A percentile compares a stretch with the other conserved stretches of the same genome.
phyloP scores from a whole-genome alignment of 1,284 basidiomycete genomes.

The Phlebopus sp. region DNA sequence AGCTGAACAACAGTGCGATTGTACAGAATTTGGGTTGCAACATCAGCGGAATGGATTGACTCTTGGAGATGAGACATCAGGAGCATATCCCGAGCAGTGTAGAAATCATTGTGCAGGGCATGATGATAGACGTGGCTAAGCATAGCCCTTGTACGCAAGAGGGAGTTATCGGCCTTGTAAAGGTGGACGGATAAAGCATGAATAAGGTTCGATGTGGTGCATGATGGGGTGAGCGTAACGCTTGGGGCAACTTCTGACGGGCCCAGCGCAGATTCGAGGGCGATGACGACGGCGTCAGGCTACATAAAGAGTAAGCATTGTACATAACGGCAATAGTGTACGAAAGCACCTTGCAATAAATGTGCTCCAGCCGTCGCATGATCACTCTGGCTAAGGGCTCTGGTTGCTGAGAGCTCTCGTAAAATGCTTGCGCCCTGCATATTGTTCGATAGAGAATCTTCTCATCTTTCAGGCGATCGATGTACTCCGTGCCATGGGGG shows the following conservation, averaged over 20 bases:
- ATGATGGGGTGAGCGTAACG: constrained; percentile 53
- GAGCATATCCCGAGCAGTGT: constrained; percentile 96
- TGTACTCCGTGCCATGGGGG: constrained; percentile 97
- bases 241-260: constrained; percentile 56
- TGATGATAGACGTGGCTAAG: constrained; percentile 97
- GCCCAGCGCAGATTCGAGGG: constrained; percentile 74
- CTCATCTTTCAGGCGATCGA: constrained; percentile 94
- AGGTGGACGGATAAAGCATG: constrained; percentile 90
- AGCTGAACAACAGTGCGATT: constrained; percentile 98
- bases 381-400: constrained; percentile 87
- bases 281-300: constrained; percentile 92
- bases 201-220: constrained; percentile 72
- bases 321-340: background rate
- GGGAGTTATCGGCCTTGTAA: constrained; percentile 88
- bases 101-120: constrained; percentile 94
- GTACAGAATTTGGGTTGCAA: constrained; percentile 96
- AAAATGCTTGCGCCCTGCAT: constrained; percentile 88
- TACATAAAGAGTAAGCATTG: constrained; percentile 33
- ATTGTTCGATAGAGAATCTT: constrained; percentile 93
- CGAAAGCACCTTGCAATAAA: constrained; percentile 86
- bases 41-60: constrained; percentile 92
- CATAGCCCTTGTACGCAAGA: constrained; percentile 94
- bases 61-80: constrained; percentile 99
- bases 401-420: constrained; percentile 74
- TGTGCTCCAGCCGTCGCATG: constrained; percentile 95